phyloP scores from a whole-genome alignment of 2,329 filamentous ascomycete genomes.

The Venturia aucupariae region DNA sequence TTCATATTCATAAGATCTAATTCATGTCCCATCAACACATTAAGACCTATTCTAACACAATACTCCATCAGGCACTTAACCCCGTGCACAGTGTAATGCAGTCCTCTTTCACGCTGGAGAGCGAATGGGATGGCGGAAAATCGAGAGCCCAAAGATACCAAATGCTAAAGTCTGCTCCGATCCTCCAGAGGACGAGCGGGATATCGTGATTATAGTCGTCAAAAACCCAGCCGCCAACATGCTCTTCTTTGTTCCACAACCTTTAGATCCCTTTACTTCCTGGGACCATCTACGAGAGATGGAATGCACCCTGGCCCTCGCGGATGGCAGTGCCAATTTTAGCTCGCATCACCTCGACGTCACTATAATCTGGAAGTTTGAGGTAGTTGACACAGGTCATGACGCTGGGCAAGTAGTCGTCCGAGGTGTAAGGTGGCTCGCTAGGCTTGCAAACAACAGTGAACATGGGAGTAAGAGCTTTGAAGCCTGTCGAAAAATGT shows the following conservation, averaged over 20 bases:
- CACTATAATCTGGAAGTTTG: conserved; percentile 91
- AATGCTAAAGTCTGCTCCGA: background rate
- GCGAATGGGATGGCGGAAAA: background rate
- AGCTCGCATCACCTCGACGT: conserved; percentile 63
- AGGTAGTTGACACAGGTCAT: conserved; percentile 99
- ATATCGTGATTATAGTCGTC: conserved; percentile 3
- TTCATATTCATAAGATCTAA: conserved; percentile 4
- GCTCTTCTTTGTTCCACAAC: background rate
- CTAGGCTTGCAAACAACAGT: conserved; percentile 99
- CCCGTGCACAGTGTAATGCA: background rate
- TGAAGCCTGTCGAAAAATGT: conserved; percentile 60
- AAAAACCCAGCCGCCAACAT: conserved; percentile 1
- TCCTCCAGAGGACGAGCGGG: background rate
- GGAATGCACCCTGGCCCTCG: conserved; percentile 96
- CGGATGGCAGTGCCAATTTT: conserved; percentile 78
- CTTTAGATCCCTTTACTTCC: background rate
- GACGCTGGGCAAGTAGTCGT: conserved; percentile 97
- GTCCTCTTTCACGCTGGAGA: background rate
- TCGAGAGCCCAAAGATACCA: background rate
- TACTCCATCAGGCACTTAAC: background rate
- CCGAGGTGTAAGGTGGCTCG: conserved; percentile 83
- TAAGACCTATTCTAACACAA: background rate
- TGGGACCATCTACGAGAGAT: conserved; percentile 57
- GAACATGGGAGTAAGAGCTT: conserved; percentile 93
- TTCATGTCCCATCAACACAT: background rate